Evolutionary conservation across 768 basidiomycete species (phyloP).

Genomic region (Pleurotus citrinopileatus): DNA sequence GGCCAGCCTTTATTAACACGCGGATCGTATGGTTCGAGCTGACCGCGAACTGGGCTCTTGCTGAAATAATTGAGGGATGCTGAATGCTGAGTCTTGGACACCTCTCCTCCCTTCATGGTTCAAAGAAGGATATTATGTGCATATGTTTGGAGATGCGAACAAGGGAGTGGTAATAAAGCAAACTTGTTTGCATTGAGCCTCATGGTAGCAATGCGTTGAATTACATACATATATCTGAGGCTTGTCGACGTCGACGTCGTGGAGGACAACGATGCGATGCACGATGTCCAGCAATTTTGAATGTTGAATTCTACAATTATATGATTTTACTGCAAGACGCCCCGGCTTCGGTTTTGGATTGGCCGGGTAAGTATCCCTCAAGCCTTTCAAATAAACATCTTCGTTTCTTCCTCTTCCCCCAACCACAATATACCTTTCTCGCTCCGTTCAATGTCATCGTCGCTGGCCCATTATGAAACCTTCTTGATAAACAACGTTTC

Average conservation of each 20-base stretch:
- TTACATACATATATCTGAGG: too few species aligned
- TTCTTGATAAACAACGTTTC: slow-evolving; percentile 85
- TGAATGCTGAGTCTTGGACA: background rate
- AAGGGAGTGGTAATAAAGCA: slow-evolving; percentile 12
- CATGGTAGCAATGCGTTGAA: too few species aligned
- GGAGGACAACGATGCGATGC: too few species aligned
- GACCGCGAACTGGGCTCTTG: slow-evolving; percentile 69
- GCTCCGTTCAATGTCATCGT: slow-evolving; percentile 50
- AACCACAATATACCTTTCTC: slow-evolving; percentile 11
- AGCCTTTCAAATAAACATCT: background rate
- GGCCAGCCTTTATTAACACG: slow-evolving; percentile 52
- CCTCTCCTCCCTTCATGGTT: slow-evolving; percentile 6
- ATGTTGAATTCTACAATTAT: too few species aligned
- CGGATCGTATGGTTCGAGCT: slow-evolving; percentile 66
- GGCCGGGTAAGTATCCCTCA: slow-evolving; percentile 1
- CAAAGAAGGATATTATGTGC: background rate
- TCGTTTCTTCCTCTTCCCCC: slow-evolving; percentile 9
- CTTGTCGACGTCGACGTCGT: too few species aligned
- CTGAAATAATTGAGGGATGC: slow-evolving; percentile 52
- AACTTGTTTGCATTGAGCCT: slow-evolving; percentile 9
- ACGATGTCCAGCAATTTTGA: too few species aligned
- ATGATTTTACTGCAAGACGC: too few species aligned
- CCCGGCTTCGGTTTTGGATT: background rate
- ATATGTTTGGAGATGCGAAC: slow-evolving; percentile 6
- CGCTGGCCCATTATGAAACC: slow-evolving; percentile 72